phyloP scores from a whole-genome alignment of 2,329 filamentous ascomycete species.

The Nothopassalora personata region DNA sequence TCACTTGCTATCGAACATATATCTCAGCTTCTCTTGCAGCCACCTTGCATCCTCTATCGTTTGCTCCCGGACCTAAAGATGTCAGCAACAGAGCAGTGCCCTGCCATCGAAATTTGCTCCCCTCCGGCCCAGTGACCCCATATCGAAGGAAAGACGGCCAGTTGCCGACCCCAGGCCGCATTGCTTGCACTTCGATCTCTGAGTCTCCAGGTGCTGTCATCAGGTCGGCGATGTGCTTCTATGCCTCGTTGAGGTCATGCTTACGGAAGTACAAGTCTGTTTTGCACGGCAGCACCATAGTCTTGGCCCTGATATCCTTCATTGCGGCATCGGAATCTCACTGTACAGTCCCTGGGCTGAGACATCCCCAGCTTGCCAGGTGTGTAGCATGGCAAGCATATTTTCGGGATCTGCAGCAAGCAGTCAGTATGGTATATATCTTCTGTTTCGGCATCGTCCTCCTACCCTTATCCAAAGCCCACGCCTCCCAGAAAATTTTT shows the following conservation, averaged over 20 bases:
- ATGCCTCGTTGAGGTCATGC: constrained; percentile 22
- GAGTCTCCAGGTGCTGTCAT: constrained; percentile 63
- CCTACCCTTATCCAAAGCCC: constrained; percentile 61
- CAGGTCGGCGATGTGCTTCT: constrained; percentile 7
- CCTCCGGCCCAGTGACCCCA: constrained; percentile 57
- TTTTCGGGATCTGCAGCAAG: constrained; percentile 59
- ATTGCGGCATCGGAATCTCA: constrained; percentile 46
- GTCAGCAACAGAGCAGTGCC: not conserved
- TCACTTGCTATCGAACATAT: constrained; percentile 43
- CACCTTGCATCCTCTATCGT: constrained; percentile 65
- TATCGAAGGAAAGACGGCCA: constrained; percentile 44
- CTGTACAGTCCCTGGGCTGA: constrained; percentile 64
- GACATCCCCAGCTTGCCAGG: constrained; percentile 70
- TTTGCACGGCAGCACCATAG: constrained; percentile 64
- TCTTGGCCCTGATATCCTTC: constrained; percentile 65
- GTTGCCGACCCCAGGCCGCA: constrained; percentile 54
- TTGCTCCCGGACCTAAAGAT: constrained; percentile 51
- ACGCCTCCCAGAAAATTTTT: constrained; percentile 72
- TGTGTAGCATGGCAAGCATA: constrained; percentile 67
- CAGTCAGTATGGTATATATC: not conserved
- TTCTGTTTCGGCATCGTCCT: not conserved
- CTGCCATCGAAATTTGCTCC: constrained; percentile 34
- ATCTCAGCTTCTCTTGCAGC: constrained; percentile 58
- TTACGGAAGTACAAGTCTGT: constrained; percentile 75
- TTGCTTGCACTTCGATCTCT: constrained; percentile 62